Evolutionary conservation across 163 green algal genomes (phyloP), one percentile per base, ranked within the genome.

Genomic region (Coccomyxa subellipsoidea): DNA sequence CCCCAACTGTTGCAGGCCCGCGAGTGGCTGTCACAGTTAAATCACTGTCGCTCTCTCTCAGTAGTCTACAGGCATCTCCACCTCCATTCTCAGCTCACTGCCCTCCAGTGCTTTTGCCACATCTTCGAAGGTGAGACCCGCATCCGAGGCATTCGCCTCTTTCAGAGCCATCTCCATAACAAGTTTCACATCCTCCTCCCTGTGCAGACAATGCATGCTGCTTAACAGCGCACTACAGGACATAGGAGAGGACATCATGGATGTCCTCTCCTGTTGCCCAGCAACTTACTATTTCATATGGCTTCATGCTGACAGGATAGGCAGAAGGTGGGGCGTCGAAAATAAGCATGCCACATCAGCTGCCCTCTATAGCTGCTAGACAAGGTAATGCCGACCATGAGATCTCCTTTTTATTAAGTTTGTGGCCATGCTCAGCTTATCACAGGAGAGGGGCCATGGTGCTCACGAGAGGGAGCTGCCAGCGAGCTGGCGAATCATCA

Each of bases 401-500:
- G n/a, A n/a, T n/a, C n/a, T n/a, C n/a, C n/a, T n/a, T n/a, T n/a
- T n/a, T n/a, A n/a, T n/a, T n/a, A n/a, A n/a, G n/a, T n/a, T n/a
- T n/a, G n/a, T n/a, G n/a, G n/a, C n/a, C n/a, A n/a, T n/a, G n/a
- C n/a, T n/a, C n/a, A n/a, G n/a, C n/a, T n/a, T n/a, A n/a, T n/a
- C n/a, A n/a, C n/a, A 31, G 54, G 21, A 59, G 78, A 9, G 66
- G 15, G 8, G 54, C 32, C 69, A 70, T 4, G 54, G 36, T 25
- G 10, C 69, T 78, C 70, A 87, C 83, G 73, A 89, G n/a, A 97
- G 87, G 32, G 78, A 90, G 79, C 84, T 92, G 78, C 94, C 94
- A 37, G 89, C 93, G 70, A 96, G 86, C 85, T 98, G 93, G 25
- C 93, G 89, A 72, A 98, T 79, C 87, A 97, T 94, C 31, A 95